Conservation (phyloP, 306 rosid species). For the Malus asiatica region DNA sequence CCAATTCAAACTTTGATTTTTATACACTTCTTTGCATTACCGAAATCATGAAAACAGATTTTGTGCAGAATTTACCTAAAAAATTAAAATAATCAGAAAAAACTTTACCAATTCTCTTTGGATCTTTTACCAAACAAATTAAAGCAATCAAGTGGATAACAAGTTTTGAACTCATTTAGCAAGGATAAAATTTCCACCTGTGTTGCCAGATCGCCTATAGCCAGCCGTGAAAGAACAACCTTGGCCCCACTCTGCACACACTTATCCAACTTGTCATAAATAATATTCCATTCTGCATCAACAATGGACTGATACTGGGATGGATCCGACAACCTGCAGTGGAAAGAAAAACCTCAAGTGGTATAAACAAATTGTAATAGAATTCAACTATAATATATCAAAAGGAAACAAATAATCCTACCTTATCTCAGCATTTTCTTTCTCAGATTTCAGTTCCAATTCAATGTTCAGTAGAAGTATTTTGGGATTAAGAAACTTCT, state of each 20-base stretch:
- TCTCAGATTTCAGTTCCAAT: conserved; percentile 96
- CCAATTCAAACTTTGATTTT: too few relatives aligned
- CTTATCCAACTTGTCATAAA: conserved; percentile 91
- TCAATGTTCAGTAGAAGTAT: conserved; percentile 76
- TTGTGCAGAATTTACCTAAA: background rate
- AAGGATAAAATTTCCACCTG: conserved; percentile 47
- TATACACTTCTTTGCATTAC: background rate
- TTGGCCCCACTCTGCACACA: conserved; percentile 91
- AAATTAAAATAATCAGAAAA: too few relatives aligned
- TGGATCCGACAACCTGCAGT: conserved; percentile 86
- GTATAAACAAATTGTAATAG: conserved; percentile 5
- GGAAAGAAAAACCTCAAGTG: background rate
- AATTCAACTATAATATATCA: background rate
- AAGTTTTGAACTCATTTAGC: background rate
- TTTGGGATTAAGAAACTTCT: conserved; percentile 77
- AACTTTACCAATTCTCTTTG: too few relatives aligned
- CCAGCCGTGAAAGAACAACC: conserved; percentile 95
- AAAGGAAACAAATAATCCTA: conserved; percentile 9
- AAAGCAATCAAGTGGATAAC: background rate
- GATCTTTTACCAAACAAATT: background rate
- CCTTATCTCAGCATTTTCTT: conserved; percentile 99
- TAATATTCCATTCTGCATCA: conserved; percentile 99
- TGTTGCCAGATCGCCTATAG: conserved; percentile 94
- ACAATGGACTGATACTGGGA: conserved; percentile 94
- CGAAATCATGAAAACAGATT: background rate